phyloP scores from a whole-genome alignment of 2,329 filamentous ascomycete species.

The Phialophora expanda region DNA sequence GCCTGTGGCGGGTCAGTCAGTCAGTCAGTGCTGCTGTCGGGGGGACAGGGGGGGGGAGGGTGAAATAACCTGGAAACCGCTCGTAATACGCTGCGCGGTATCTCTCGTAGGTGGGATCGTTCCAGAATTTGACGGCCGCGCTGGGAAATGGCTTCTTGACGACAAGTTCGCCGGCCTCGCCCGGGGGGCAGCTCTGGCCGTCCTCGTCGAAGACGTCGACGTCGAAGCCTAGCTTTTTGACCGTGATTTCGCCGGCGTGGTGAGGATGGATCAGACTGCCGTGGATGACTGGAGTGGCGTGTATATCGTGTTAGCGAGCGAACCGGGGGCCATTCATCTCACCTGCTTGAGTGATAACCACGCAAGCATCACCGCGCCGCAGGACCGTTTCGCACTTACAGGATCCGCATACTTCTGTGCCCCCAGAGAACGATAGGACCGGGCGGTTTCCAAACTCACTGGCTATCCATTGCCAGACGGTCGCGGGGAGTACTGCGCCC shows the following conservation, averaged over 20 bases:
- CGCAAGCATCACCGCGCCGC: too few relatives aligned
- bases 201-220: slow-evolving; percentile 19
- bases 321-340: too few relatives aligned
- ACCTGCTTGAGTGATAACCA: too few relatives aligned
- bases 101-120: slow-evolving; percentile 56
- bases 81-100: slow-evolving; percentile 51
- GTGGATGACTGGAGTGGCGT: slow-evolving; percentile 34
- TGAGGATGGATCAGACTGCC: slow-evolving; percentile 73
- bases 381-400: slow-evolving; percentile 16
- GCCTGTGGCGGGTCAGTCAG: slow-evolving; percentile 1
- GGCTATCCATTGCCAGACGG: slow-evolving; percentile 16
- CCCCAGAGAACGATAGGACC: slow-evolving; percentile 40
- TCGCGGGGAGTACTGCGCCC: slow-evolving; percentile 21
- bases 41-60: too few relatives aligned
- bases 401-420: slow-evolving; percentile 42
- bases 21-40: too few relatives aligned
- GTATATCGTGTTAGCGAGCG: too few relatives aligned
- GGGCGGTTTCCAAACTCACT: slow-evolving; percentile 20
- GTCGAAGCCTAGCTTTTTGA: slow-evolving; percentile 55
- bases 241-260: slow-evolving; percentile 62
- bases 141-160: slow-evolving; percentile 75
- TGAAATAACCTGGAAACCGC: slow-evolving; percentile 15
- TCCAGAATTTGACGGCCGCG: slow-evolving; percentile 70
- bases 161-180: slow-evolving; percentile 75
- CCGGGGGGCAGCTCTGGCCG: slow-evolving; percentile 42